phyloP scores from a whole-genome alignment of 1,284 basidiomycete genomes.

The Coriolopsis trogii region DNA sequence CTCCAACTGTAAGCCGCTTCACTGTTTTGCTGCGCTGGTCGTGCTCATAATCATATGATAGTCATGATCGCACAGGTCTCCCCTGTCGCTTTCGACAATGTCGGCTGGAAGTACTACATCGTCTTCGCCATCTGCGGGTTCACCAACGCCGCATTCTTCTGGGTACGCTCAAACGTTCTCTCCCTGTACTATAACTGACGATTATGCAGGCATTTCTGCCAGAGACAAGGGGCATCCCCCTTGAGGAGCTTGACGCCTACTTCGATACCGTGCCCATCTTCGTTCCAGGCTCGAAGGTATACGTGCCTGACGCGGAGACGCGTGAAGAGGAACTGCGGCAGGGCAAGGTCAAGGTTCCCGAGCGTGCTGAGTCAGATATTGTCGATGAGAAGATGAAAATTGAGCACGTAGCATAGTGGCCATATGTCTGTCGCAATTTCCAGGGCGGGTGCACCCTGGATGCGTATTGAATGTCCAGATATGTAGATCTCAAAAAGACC shows the following conservation, averaged over 20 bases:
- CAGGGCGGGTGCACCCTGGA: too few relatives aligned
- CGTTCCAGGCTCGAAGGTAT: constrained; percentile 46
- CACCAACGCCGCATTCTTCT: constrained; percentile 64
- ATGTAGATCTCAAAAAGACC: too few relatives aligned
- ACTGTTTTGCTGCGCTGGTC: neutral
- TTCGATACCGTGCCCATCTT: constrained; percentile 54
- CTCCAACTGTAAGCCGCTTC: constrained; percentile 40
- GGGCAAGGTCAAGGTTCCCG: constrained; percentile 27
- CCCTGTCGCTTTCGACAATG: constrained; percentile 50
- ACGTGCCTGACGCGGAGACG: constrained; percentile 38
- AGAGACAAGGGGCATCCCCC: constrained; percentile 51
- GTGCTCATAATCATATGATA: too few relatives aligned
- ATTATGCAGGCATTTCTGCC: constrained; percentile 27
- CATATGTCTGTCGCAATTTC: too few relatives aligned
- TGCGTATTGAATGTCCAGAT: too few relatives aligned
- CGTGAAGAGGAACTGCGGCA: constrained; percentile 53
- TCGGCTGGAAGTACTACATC: constrained; percentile 54
- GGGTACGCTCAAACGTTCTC: constrained; percentile 33
- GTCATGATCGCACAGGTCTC: constrained; percentile 50
- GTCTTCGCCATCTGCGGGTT: constrained; percentile 65
- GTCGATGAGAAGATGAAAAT: constrained; percentile 19
- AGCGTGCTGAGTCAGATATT: constrained; percentile 4
- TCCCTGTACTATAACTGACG: too few relatives aligned
- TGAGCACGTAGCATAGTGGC: constrained; percentile 20
- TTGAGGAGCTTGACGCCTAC: constrained; percentile 60